Base-by-base conservation (phyloP, 441 rosid species). In the Brassica hybrid region DNA sequence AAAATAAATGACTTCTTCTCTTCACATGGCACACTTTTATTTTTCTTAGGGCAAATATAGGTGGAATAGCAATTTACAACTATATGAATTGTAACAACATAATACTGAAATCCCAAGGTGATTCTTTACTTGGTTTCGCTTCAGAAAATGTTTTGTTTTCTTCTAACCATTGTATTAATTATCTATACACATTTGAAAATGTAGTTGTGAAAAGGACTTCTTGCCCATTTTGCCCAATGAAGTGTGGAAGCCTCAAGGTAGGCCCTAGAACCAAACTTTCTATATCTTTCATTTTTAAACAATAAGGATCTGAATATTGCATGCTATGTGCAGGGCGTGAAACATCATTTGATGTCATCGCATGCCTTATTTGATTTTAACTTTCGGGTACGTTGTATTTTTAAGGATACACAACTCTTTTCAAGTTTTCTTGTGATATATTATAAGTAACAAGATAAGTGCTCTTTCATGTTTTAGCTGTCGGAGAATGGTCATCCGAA, bases 221-320 rank as follows among this genome's bases (percentile, higher is more conserved):
- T 76, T 94, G 94, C 81, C 90, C 96, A 17, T 91, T 94, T 83
- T 94, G 94, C 87, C 83, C 65, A 76, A 84, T 87, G 83, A 83
- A 62, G 75, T 89, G 98, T 79, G 88, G 89, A 78, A 81, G 84
- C 79, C 84, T 69, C 76, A 77, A 87, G 92, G 97, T 93, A 67
- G 27, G 76, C 73, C 43, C 69, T 30, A 48, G 7, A 50, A 27
- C 17, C 64, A 72, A 57, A 13, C 11, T 65, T 58, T 65, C 30
- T 16, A n/a, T 50, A n/a, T 14, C 3, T 50, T n/a, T 45, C 16
- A 45, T 13, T 32, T 63, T 52, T 4, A 27, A 67, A 16, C 62
- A 10, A 58, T 10, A 63, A 23, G 4, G 14, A 70, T 38, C 54
- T 63, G 52, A n/a, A 52, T 23, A 27, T 34, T 36, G 23, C 32